phyloP scores from a whole-genome alignment of 2,329 filamentous ascomycete genomes.

The Claviceps paspali region DNA sequence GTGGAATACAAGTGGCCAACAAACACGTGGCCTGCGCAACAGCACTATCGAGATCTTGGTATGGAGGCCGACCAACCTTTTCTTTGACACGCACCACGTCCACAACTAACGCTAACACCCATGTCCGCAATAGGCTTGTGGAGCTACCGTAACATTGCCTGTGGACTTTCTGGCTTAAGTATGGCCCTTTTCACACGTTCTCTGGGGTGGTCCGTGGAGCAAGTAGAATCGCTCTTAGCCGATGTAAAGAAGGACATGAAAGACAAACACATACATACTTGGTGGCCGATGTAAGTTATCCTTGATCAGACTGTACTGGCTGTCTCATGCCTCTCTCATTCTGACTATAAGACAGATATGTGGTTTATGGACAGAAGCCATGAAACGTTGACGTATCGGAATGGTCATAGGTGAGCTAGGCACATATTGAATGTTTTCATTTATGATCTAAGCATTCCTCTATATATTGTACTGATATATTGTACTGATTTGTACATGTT shows the following conservation, averaged over 20 bases:
- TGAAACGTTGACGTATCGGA: not conserved
- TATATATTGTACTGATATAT: no score
- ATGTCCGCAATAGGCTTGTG: constrained; percentile 24
- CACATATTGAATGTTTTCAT: not conserved
- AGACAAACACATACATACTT: constrained; percentile 20
- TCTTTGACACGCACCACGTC: not conserved
- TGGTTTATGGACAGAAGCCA: constrained; percentile 1
- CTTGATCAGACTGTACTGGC: not conserved
- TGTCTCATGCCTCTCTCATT: not conserved
- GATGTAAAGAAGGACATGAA: constrained; percentile 19
- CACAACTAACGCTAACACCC: not conserved
- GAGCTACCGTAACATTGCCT: constrained; percentile 18
- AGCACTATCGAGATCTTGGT: constrained; percentile 36
- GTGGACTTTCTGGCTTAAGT: constrained; percentile 20
- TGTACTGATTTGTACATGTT: no score
- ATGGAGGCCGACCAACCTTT: not conserved
- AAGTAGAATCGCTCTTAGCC: constrained; percentile 18
- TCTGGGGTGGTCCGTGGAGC: constrained; percentile 19
- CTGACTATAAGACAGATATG: not conserved
- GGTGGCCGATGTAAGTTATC: constrained; percentile 22
- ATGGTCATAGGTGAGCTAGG: not conserved
- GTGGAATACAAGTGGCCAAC: constrained; percentile 32
- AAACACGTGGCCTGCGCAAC: constrained; percentile 35
- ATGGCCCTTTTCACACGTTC: constrained; percentile 22
- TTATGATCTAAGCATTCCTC: not conserved